These are phyloP conservation scores for Puccinia hordei DNA, from an alignment of 1,284 basidiomycete species.

Conservation along the genomic window DNA sequence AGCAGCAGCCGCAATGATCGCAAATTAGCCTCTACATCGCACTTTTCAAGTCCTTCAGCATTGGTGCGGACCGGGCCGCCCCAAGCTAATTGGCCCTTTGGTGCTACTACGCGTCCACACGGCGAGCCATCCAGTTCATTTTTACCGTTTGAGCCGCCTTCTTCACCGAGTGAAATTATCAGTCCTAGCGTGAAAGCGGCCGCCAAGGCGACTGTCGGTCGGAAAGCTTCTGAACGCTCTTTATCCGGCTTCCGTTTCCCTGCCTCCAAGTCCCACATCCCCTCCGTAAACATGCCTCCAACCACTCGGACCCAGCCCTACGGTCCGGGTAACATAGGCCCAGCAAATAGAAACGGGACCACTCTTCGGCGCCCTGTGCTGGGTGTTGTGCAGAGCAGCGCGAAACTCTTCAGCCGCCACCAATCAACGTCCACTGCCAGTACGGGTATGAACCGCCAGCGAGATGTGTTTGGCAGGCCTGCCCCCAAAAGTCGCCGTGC, in stretches of 20 bases:
- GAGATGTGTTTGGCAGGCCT: slow-evolving; percentile 40
- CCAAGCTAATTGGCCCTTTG: not conserved
- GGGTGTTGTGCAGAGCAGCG: slow-evolving; percentile 46
- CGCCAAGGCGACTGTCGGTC: slow-evolving; percentile 30
- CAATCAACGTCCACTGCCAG: slow-evolving; percentile 12
- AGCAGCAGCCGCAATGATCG: not conserved
- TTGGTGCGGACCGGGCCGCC: not conserved
- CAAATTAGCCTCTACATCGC: not conserved
- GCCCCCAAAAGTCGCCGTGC: slow-evolving; percentile 43
- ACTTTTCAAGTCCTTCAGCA: slow-evolving; percentile 13
- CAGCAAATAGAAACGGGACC: not conserved
- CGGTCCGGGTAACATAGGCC: slow-evolving; percentile 1
- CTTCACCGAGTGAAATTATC: slow-evolving; percentile 38
- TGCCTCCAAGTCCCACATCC: slow-evolving; percentile 24
- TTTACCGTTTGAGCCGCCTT: slow-evolving; percentile 3
- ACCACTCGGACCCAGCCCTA: not conserved
- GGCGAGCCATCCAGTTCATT: not conserved
- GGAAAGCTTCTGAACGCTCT: slow-evolving; percentile 38
- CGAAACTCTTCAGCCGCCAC: slow-evolving; percentile 35
- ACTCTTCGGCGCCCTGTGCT: slow-evolving; percentile 10
- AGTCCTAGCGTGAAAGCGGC: slow-evolving; percentile 46
- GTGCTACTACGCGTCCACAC: not conserved
- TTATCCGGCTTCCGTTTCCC: slow-evolving; percentile 50
- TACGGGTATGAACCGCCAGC: not conserved
- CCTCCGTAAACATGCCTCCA: not conserved